A percentile compares a stretch with the other conserved stretches of the same genome.
phyloP scores from a whole-genome alignment of 345 rosid genomes.

The Schrenkiella parvula region DNA sequence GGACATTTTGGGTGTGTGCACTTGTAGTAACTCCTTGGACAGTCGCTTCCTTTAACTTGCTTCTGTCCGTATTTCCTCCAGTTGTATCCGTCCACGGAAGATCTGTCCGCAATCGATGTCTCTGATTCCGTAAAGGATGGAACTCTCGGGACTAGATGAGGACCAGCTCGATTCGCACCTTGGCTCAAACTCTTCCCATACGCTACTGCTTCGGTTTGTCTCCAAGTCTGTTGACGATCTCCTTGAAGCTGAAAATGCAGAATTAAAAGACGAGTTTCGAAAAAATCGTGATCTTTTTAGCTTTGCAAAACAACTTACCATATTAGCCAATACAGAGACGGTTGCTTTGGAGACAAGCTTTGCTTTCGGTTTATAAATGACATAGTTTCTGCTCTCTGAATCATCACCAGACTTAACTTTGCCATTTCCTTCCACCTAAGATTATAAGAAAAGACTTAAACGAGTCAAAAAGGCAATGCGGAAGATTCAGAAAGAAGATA shows the following conservation, averaged over 20 bases:
- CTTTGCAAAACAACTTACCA: conserved; percentile 47
- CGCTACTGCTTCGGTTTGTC: conserved; percentile 29
- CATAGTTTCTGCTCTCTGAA: conserved; percentile 40
- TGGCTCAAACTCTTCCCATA: conserved; percentile 31
- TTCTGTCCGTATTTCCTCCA: conserved; percentile 99
- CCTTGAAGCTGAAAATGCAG: conserved; percentile 41
- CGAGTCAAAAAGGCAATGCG: background rate
- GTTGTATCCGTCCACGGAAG: conserved; percentile 88
- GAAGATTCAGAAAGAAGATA: conserved; percentile 1
- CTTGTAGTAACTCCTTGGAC: conserved; percentile 90
- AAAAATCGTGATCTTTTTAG: background rate
- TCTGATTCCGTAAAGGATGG: conserved; percentile 29
- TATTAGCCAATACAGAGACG: conserved; percentile 66
- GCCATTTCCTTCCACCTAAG: conserved; percentile 22
- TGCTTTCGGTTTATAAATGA: conserved; percentile 78
- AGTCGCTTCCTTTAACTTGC: conserved; percentile 97
- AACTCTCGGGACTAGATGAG: conserved; percentile 28
- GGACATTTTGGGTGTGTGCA: conserved; percentile 93
- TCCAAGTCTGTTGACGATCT: conserved; percentile 33
- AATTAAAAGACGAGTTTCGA: background rate
- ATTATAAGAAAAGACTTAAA: conserved; percentile 1
- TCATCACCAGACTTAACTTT: conserved; percentile 39
- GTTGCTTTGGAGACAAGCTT: conserved; percentile 81
- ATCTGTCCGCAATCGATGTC: conserved; percentile 37
- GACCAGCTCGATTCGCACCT: conserved; percentile 24